These are phyloP conservation scores for Venustampulla echinocandica DNA, from an alignment of 495 filamentous ascomycete genomes.

Conservation along the genomic window DNA sequence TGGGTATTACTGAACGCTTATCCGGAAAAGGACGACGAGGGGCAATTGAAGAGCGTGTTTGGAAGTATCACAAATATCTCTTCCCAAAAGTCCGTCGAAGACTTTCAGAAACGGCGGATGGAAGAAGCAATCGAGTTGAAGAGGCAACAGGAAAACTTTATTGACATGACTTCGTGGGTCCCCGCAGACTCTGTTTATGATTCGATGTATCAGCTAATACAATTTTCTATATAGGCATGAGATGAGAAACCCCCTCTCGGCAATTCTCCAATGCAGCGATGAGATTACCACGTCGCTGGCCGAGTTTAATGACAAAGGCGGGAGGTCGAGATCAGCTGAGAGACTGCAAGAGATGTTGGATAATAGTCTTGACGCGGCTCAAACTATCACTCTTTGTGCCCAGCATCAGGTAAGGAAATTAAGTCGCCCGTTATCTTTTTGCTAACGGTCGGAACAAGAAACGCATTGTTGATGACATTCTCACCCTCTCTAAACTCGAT, in stretches of 20 bases:
- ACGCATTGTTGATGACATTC: constrained; percentile 67
- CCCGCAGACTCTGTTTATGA: background rate
- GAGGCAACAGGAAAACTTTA: constrained; percentile 71
- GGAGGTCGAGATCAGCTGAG: constrained; percentile 17
- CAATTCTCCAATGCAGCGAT: constrained; percentile 74
- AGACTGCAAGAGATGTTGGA: constrained; percentile 31
- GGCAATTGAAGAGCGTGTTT: constrained; percentile 57
- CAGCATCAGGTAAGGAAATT: constrained; percentile 66
- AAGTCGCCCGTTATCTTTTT: too few relatives aligned
- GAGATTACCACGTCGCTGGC: constrained; percentile 54
- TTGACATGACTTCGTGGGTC: constrained; percentile 56
- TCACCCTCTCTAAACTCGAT: constrained; percentile 81
- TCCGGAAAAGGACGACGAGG: constrained; percentile 49
- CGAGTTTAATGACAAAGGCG: constrained; percentile 27
- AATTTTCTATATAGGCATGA: constrained; percentile 50
- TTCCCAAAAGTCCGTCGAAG: constrained; percentile 52
- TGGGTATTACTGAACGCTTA: constrained; percentile 67
- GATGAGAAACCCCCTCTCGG: constrained; percentile 75
- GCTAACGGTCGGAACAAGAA: too few relatives aligned
- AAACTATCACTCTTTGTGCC: constrained; percentile 75
- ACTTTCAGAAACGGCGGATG: constrained; percentile 50
- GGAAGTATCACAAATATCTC: constrained; percentile 51
- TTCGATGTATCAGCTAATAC: background rate
- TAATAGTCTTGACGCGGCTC: constrained; percentile 62
- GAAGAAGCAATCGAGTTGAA: constrained; percentile 57